A percentile compares a stretch with the other conserved stretches of the same genome.
Conservation (phyloP, 495 filamentous ascomycete genomes). For the Penicillium arizonense region DNA sequence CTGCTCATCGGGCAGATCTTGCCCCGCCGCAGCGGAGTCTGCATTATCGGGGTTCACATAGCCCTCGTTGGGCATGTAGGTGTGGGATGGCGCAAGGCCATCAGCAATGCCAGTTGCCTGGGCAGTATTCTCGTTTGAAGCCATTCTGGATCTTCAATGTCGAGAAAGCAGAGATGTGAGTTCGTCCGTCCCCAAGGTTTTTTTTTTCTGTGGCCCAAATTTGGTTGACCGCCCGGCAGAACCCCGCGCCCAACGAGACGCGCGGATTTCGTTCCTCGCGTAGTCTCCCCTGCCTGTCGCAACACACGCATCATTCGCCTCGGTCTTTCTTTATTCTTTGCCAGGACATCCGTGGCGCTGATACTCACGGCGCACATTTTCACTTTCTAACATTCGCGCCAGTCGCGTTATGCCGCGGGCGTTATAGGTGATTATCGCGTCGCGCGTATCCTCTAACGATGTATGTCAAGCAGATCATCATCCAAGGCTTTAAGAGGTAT, state of each 20-base stretch:
- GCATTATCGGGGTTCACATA: conserved; percentile 41
- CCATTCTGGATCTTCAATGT: conserved; percentile 22
- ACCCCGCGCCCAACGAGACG: conserved; percentile 41
- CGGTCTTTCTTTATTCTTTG: conserved; percentile 1
- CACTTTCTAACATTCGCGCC: conserved; percentile 12
- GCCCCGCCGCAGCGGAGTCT: conserved; percentile 35
- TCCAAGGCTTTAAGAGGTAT: conserved; percentile 99
- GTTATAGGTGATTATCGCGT: conserved; percentile 30
- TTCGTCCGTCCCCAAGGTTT: conserved; percentile 8
- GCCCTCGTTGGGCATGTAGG: conserved; percentile 54
- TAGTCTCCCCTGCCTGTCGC: conserved; percentile 14
- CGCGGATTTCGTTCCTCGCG: conserved; percentile 25
- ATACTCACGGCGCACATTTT: conserved; percentile 4
- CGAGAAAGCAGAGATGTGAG: conserved; percentile 6
- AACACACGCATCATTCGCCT: conserved; percentile 5
- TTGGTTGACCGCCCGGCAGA: conserved; percentile 40
- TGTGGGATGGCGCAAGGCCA: conserved; percentile 49
- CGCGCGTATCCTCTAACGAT: conserved; percentile 55
- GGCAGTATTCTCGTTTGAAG: conserved; percentile 17
- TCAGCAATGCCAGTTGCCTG: conserved; percentile 37
- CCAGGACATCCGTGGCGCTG: not conserved
- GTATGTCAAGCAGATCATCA: conserved; percentile 99
- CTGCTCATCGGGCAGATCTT: conserved; percentile 28
- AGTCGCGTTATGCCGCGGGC: conserved; percentile 40
- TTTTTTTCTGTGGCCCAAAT: conserved; percentile 39